Conservation (phyloP, 495 filamentous ascomycete species). For the Daldinia vernicosa region DNA sequence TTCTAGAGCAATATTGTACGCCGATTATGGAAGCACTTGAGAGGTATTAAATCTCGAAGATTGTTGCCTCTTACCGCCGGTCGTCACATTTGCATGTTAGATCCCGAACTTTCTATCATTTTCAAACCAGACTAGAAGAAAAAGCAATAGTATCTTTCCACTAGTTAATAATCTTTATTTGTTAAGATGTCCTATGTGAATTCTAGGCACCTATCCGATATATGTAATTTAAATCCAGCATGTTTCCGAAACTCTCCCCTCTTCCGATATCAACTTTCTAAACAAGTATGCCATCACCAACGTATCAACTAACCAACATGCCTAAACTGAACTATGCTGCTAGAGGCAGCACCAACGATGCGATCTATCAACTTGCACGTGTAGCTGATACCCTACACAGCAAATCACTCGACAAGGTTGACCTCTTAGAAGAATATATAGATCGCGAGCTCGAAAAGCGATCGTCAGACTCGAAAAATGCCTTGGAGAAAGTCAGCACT, state of each 20-base stretch:
- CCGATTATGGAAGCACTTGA: constrained; percentile 70
- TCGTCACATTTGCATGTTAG: constrained; percentile 57
- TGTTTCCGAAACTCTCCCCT: neutral
- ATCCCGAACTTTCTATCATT: neutral
- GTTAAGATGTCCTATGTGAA: neutral
- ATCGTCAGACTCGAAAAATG: neutral
- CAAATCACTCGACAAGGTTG: neutral
- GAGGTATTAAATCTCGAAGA: constrained; percentile 58
- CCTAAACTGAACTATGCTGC: neutral
- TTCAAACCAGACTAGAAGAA: neutral
- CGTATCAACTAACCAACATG: neutral
- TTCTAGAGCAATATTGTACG: constrained; percentile 63
- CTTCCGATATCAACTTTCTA: neutral
- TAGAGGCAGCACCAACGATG: neutral
- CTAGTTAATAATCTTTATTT: neutral
- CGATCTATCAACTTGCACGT: neutral
- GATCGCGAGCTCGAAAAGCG: neutral
- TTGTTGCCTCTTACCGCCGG: constrained; percentile 68
- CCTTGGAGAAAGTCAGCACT: neutral
- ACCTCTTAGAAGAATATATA: neutral
- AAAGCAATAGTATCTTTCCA: neutral
- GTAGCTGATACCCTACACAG: neutral
- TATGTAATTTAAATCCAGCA: neutral
- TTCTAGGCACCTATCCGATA: neutral
- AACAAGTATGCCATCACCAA: neutral